phyloP scores from a whole-genome alignment of 345 rosid genomes.

The Anacardium occidentale region DNA sequence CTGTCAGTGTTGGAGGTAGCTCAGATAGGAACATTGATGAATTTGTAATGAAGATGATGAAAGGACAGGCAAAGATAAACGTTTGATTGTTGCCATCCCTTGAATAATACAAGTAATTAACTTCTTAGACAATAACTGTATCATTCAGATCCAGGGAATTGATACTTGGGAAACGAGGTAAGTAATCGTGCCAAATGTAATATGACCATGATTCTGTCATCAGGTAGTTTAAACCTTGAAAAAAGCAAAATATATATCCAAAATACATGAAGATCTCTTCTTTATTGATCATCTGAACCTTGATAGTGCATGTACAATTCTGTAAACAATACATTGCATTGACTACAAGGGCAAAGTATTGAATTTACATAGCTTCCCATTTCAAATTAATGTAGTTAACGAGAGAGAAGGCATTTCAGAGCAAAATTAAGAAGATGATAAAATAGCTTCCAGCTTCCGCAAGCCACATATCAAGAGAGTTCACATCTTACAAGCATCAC shows the following conservation, averaged over 20 bases:
- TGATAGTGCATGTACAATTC: neutral
- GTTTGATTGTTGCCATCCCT: neutral
- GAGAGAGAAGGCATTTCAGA: neutral
- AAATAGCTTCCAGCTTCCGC: neutral
- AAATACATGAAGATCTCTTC: neutral
- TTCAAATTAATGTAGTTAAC: neutral
- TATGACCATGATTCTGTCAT: neutral
- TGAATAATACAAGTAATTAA: neutral
- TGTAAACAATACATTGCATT: neutral
- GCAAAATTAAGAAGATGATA: neutral
- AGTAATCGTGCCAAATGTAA: neutral
- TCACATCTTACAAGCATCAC: constrained; percentile 52
- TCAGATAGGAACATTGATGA: constrained; percentile 34
- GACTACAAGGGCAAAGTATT: neutral
- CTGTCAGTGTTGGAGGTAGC: constrained; percentile 44
- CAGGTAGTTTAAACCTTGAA: neutral
- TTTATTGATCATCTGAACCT: neutral
- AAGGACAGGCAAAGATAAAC: constrained; percentile 10
- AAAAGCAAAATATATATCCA: neutral
- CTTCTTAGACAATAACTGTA: neutral
- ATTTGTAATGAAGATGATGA: constrained; percentile 29
- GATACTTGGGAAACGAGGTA: too few species aligned
- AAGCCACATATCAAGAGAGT: neutral
- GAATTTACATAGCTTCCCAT: neutral
- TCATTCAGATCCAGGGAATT: neutral